Conservation (phyloP, 768 basidiomycete genomes). For the Calocybe indica region DNA sequence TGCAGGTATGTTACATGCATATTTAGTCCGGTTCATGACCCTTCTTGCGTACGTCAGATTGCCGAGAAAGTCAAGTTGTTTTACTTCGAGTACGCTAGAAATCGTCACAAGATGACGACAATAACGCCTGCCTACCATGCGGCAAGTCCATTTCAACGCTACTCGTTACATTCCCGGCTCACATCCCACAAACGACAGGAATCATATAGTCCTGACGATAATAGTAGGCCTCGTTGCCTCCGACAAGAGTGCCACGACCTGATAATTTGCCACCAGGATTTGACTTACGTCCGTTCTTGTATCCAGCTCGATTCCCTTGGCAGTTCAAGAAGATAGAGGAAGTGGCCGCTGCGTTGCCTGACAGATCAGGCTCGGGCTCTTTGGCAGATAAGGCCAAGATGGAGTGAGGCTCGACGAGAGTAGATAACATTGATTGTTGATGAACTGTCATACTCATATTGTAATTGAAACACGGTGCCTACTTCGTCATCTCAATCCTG, state of each 20-base stretch:
- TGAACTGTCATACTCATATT: no score
- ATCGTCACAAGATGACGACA: slow-evolving; percentile 98
- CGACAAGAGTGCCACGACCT: slow-evolving; percentile 6
- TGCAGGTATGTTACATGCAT: slow-evolving; percentile 46
- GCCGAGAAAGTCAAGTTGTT: slow-evolving; percentile 97
- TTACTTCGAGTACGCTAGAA: slow-evolving; percentile 95
- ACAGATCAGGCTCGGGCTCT: slow-evolving; percentile 42
- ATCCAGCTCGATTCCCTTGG: slow-evolving; percentile 92
- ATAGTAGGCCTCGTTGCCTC: slow-evolving; percentile 49
- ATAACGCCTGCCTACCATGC: slow-evolving; percentile 93
- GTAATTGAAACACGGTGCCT: no score
- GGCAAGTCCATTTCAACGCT: slow-evolving; percentile 39
- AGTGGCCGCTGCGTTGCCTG: slow-evolving; percentile 70
- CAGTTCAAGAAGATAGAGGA: slow-evolving; percentile 96
- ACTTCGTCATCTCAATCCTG: no score
- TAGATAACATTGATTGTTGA: no score
- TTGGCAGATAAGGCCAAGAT: slow-evolving; percentile 38
- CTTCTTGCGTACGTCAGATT: slow-evolving; percentile 46
- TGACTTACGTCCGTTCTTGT: slow-evolving; percentile 93
- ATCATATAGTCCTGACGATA: slow-evolving; percentile 95
- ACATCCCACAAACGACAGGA: slow-evolving; percentile 44
- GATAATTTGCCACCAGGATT: slow-evolving; percentile 52
- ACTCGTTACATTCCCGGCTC: background rate
- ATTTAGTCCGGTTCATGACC: background rate
- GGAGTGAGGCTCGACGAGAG: slow-evolving; percentile 23